Base-by-base conservation (phyloP, 306 rosid genomes). In the Medicago lupulina region DNA sequence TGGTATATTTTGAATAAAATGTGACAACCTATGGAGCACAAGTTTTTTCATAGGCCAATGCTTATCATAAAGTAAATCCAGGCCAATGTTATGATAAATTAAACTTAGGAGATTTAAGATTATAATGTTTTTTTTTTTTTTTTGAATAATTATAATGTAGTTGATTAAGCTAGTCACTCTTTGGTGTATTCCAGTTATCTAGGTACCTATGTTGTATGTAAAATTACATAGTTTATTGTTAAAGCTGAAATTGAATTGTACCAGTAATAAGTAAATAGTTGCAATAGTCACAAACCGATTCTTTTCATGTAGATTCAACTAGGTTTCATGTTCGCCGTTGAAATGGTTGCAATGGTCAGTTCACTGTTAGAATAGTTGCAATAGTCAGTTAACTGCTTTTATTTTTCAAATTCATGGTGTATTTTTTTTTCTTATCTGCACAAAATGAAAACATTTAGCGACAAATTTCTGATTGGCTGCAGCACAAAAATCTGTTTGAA, bases 1-100 rank as follows among this genome's bases (percentile, higher is more conserved):
- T 55, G 67, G 17, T 23, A 54, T 74, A 36, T 16, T 38, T 73
- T 77, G 70, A 72, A 39, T 31, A 4, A 67, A 38, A 58, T 66
- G 61, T 76, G 60, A 19, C 43, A 25, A 19, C 16, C 57, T 62
- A 40, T 10, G 53, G 43, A 36, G 68, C 58, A 17, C 19, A 53
- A 71, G 50, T 55, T 71, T 23, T 41, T 61, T 25, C 47, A n/a
- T n/a, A n/a, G n/a, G n/a, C n/a, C n/a, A n/a, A n/a, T n/a, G n/a
- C n/a, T n/a, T n/a, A n/a, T n/a, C n/a, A n/a, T n/a, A n/a, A n/a
- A n/a, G n/a, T n/a, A n/a, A n/a, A n/a, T n/a, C 10, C 5, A 47
- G 31, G 70, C 31, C 23, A 67, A 63, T 46, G 50, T 43, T 34
- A 34, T 34, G 38, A 34, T 34, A 34, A 34, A 34, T 34, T 34